Percentiles rank a stretch among this genome's conserved stretches.
Conservation (phyloP, 805 yeast genomes). For the Nakazawaea siamensis region DNA sequence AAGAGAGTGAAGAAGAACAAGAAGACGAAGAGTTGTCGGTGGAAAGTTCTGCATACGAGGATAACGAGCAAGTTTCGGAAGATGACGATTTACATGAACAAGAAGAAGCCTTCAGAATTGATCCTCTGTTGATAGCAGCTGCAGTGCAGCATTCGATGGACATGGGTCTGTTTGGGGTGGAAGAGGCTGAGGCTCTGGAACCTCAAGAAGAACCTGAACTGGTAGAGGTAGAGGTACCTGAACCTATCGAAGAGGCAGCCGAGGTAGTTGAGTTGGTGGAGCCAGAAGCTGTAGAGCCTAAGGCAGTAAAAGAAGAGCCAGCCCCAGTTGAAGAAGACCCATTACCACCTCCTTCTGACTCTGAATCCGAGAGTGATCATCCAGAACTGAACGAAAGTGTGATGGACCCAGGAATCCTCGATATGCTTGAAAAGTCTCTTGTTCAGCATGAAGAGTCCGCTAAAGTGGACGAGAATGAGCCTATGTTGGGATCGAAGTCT, state of each 20-base stretch:
- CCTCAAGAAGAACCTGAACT: neutral
- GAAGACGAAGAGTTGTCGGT: neutral
- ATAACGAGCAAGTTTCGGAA: conserved; percentile 1
- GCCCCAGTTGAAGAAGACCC: too few species aligned
- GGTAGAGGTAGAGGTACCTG: neutral
- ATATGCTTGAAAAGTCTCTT: conserved; percentile 6
- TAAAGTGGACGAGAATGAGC: neutral
- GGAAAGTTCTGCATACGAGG: neutral
- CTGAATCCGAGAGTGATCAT: neutral
- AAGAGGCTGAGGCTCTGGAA: neutral
- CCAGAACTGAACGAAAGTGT: conserved; percentile 3
- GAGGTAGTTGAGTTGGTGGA: neutral
- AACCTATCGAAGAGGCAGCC: neutral
- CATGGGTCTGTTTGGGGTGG: neutral
- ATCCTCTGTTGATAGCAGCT: conserved; percentile 8
- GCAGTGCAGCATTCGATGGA: conserved; percentile 7
- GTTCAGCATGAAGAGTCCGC: conserved; percentile 4
- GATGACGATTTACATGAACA: conserved; percentile 3
- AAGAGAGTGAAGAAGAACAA: neutral
- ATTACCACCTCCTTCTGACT: neutral
- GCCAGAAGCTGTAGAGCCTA: too few species aligned
- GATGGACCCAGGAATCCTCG: conserved; percentile 3
- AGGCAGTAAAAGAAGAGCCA: too few species aligned
- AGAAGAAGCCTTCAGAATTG: conserved; percentile 3
- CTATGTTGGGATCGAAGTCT: neutral